Evolutionary conservation across 805 yeast genomes (phyloP), one percentile per base, ranked within the genome.

Genomic region (Candida parachauliodes): DNA sequence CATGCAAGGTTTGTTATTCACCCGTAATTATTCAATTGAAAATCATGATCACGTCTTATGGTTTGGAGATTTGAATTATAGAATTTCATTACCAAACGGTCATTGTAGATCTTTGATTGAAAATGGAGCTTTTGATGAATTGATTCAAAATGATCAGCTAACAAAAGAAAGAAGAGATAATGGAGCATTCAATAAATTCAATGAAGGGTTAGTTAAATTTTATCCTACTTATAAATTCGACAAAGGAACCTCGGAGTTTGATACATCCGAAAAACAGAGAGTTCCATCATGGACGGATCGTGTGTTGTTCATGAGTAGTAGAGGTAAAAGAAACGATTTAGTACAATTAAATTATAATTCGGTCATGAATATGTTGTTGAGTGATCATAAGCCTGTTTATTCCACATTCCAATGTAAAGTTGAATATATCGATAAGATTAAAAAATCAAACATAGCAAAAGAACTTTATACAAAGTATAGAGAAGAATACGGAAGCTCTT

Each of bases 271-370:
- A 51, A 93, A 93, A 59, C 81, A 80, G 59, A 76, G 99, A 44
- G 80, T 86, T 9, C 99, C 98, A 1, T 94, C 98, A 0, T 93
- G 98, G 98, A 89, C 98, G 2, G 99, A 93, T 62, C 66, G 98
- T 40, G 80, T 91, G 22, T 63, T 91, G 33, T 81, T 72, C 50
- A 69, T 72, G 42, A 88, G 94, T 26, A 57, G 66, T 3, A 48
- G 44, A 8, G 47, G 42, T 10, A 38, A 43, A 7, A 42, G 32
- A 23, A 12, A 18, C 12, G 52, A 46, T 10, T 50, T 88, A 28
- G 61, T 68, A 28, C 93, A 87, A 32, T 54, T 79, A 44, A 78
- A 79, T 36, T 93, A 93, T 55, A 75, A 79, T 38, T 76, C 83
- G 34, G 79, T 80, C 1, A 77, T 77, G 47, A 60, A 60, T 16